Conservation (phyloP, 139 green algal genomes). For the Nannochloris sp. region DNA sequence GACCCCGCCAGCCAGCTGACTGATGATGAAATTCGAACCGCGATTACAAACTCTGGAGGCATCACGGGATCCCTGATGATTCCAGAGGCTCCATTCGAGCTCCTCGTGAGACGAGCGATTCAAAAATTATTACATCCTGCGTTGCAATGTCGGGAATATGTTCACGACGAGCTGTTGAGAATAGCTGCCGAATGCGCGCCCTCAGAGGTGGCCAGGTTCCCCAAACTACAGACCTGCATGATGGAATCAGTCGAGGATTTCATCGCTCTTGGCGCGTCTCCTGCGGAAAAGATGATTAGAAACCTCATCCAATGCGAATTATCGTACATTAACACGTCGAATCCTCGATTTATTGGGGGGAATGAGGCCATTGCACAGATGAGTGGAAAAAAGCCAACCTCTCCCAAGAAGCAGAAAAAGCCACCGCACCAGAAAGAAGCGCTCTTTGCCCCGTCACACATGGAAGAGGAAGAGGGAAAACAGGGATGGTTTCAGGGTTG, state of each 20-base stretch:
- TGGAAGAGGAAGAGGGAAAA: neutral
- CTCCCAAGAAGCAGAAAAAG: neutral
- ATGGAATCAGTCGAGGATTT: slow-evolving; percentile 60
- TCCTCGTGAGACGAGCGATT: slow-evolving; percentile 74
- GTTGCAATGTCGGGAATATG: slow-evolving; percentile 61
- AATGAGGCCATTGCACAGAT: slow-evolving; percentile 54
- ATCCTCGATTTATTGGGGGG: slow-evolving; percentile 84
- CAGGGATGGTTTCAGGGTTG: slow-evolving; percentile 13
- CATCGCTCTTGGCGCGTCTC: slow-evolving; percentile 51
- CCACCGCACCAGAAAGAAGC: slow-evolving; percentile 31
- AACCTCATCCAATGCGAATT: slow-evolving; percentile 75
- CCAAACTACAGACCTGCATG: slow-evolving; percentile 46
- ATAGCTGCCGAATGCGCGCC: slow-evolving; percentile 65
- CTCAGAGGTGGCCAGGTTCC: slow-evolving; percentile 58
- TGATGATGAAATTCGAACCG: slow-evolving; percentile 82
- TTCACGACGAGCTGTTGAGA: slow-evolving; percentile 74
- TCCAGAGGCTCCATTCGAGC: slow-evolving; percentile 91
- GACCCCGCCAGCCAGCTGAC: slow-evolving; percentile 57
- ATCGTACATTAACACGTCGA: slow-evolving; percentile 94
- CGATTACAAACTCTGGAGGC: slow-evolving; percentile 86
- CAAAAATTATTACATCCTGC: slow-evolving; percentile 56
- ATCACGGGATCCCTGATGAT: slow-evolving; percentile 74
- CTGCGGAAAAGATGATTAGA: slow-evolving; percentile 53
- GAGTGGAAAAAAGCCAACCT: no score
- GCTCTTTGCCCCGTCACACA: neutral